A percentile compares a stretch with the other conserved stretches of the same genome.
Conservation (phyloP, 2,329 filamentous ascomycete genomes). For the Parascedosporium putredinis region DNA sequence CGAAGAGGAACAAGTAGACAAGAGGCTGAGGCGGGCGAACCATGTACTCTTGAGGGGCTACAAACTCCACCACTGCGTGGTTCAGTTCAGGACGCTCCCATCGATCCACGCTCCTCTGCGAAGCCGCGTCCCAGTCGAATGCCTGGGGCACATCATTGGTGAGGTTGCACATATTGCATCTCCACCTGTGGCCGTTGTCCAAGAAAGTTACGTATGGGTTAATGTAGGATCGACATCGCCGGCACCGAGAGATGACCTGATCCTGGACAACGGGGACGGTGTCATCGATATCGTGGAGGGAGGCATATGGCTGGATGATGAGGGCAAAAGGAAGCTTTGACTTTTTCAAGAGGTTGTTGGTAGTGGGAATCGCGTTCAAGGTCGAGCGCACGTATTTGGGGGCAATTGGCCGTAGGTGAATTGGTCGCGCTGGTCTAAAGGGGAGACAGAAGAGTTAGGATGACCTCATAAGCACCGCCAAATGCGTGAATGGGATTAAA, state of each 20-base stretch:
- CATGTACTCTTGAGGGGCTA: slow-evolving; percentile 99
- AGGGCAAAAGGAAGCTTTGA: slow-evolving; percentile 92
- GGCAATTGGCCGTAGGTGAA: slow-evolving; percentile 83
- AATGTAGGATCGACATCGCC: slow-evolving; percentile 93
- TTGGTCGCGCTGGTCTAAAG: slow-evolving; percentile 75
- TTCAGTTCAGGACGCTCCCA: slow-evolving; percentile 92
- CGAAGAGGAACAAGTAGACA: slow-evolving; percentile 91
- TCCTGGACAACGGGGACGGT: slow-evolving; percentile 86
- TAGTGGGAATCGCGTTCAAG: slow-evolving; percentile 86
- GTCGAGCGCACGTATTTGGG: slow-evolving; percentile 93
- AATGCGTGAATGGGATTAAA: neutral
- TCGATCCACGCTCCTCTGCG: slow-evolving; percentile 83
- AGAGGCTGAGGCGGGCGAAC: slow-evolving; percentile 91
- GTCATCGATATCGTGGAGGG: slow-evolving; percentile 88
- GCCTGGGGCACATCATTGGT: slow-evolving; percentile 99
- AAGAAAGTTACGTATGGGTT: slow-evolving; percentile 95
- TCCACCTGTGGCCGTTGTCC: slow-evolving; percentile 94
- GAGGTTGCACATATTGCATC: slow-evolving; percentile 98
- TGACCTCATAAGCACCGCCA: neutral
- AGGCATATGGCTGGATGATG: slow-evolving; percentile 89
- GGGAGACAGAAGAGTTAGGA: slow-evolving; percentile 5
- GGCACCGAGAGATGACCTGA: slow-evolving; percentile 92
- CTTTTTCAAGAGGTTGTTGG: slow-evolving; percentile 88
- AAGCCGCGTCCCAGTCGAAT: slow-evolving; percentile 92
- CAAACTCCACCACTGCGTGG: slow-evolving; percentile 92